phyloP scores from a whole-genome alignment of 768 basidiomycete species.

The Boletus reticulatus region DNA sequence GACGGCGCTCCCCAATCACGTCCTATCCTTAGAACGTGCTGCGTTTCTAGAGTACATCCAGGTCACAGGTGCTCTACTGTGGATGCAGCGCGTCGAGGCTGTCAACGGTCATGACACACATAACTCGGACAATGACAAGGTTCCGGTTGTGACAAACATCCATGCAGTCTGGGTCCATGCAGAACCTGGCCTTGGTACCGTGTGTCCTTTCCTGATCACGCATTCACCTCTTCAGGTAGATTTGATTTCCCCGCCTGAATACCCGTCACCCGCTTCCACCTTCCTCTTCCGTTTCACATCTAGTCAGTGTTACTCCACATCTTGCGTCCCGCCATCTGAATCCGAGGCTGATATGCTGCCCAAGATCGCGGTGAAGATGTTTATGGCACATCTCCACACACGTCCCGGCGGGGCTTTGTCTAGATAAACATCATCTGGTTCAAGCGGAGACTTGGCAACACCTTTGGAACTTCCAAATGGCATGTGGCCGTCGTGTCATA shows the following conservation, averaged over 20 bases:
- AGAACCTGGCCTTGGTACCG: conserved; percentile 31
- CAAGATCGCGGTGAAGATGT: too few relatives aligned
- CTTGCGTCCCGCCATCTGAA: too few relatives aligned
- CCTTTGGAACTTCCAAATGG: too few relatives aligned
- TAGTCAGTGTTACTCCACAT: not conserved
- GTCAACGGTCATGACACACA: too few relatives aligned
- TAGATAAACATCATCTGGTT: too few relatives aligned
- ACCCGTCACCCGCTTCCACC: conserved; percentile 32
- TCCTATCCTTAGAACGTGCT: conserved; percentile 42
- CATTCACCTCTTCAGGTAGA: conserved; percentile 29
- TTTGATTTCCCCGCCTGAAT: conserved; percentile 33
- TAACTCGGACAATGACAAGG: not conserved
- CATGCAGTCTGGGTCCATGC: conserved; percentile 11
- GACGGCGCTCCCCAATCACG: conserved; percentile 34
- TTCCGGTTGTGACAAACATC: conserved; percentile 1
- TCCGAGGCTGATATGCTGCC: too few relatives aligned
- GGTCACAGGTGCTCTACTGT: conserved; percentile 19
- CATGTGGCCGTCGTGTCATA: too few relatives aligned
- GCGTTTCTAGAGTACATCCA: conserved; percentile 4
- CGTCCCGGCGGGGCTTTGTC: too few relatives aligned
- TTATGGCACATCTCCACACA: too few relatives aligned
- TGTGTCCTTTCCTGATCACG: conserved; percentile 5
- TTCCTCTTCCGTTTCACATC: conserved; percentile 14
- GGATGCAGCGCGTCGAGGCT: conserved; percentile 16
- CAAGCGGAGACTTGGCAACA: too few relatives aligned